A percentile compares a stretch with the other conserved stretches of the same genome.
Evolutionary conservation across 164 flowering plant genomes (phyloP).

Genomic region (Nymphaea colorata): DNA sequence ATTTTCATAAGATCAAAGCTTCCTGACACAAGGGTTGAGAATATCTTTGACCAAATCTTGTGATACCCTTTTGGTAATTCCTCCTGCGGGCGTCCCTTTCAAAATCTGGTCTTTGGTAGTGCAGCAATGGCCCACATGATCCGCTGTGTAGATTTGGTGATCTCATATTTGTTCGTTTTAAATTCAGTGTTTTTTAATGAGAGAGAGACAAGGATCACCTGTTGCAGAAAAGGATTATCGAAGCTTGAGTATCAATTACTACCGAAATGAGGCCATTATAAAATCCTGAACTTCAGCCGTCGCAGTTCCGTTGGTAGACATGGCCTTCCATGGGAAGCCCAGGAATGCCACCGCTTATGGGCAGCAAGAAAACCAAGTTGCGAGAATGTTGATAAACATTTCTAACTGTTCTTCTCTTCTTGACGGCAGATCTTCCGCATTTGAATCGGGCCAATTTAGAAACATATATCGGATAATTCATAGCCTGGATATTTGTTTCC

Average conservation of each 20-base stretch:
- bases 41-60: neutral
- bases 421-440: too few relatives aligned
- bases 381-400: too few relatives aligned
- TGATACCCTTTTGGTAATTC: neutral
- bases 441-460: too few relatives aligned
- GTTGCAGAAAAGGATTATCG: neutral
- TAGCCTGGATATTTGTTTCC: too few relatives aligned
- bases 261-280: neutral
- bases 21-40: neutral
- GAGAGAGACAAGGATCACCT: neutral
- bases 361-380: too few relatives aligned
- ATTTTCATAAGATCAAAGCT: neutral
- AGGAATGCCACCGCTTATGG: neutral
- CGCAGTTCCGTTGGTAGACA: neutral
- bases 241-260: neutral
- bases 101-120: neutral
- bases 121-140: neutral
- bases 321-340: neutral
- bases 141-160: neutral
- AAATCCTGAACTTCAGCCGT: neutral
- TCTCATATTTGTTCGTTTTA: neutral
- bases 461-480: too few relatives aligned
- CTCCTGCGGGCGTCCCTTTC: neutral
- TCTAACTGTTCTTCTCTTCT: too few relatives aligned
- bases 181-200: too few relatives aligned